Base-by-base conservation (phyloP, 2,329 filamentous ascomycete genomes). In the Colletotrichum cordylinicola region DNA sequence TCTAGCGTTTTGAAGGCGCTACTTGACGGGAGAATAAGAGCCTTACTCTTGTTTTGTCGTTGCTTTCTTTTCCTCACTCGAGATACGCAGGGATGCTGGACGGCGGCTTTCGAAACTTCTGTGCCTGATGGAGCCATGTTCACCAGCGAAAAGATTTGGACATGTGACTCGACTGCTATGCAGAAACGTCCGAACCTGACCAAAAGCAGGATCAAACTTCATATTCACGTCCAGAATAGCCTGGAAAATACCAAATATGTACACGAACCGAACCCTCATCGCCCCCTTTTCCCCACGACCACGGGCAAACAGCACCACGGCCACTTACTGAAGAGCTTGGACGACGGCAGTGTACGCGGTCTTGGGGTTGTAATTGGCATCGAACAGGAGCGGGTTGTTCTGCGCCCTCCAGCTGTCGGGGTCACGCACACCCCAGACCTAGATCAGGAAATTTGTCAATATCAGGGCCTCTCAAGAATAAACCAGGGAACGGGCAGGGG, bases 391-490 rank as follows among this genome's bases (percentile, higher is more conserved):
- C 6, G 90, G 90, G 79, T 85, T 90, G 61, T 83, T 86, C 67
- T 82, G 81, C 2, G 88, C 83, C 73, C 89, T 84, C 89, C 90
- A 91, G 52, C 87, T 89, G 81, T 90, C 88, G 48, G 82, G 79
- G 75, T 90, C 88, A 9, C 86, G 83, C 16, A 89, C 86, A 75
- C 88, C 88, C 88, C 93, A 94, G 55, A 93, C 90, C 2, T 92
- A 94, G 77, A 94, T 90, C 92, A 27, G 92, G 6, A 93, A 88
- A 94, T 81, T 91, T 90, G 8, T 85, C 74, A 66, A 91, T 84
- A 21, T 87, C 84, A n/a, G 18, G 18, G 39, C 18, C 39, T 12
- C 39, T 7, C 39, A 12, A n/a, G 39, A 48, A 43, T 6, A n/a
- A 43, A 12, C 18, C 8, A 33, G 10, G 5, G 39, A 18, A 5